phyloP scores from a whole-genome alignment of 2,329 filamentous ascomycete species.

The Penicillium sp. region DNA sequence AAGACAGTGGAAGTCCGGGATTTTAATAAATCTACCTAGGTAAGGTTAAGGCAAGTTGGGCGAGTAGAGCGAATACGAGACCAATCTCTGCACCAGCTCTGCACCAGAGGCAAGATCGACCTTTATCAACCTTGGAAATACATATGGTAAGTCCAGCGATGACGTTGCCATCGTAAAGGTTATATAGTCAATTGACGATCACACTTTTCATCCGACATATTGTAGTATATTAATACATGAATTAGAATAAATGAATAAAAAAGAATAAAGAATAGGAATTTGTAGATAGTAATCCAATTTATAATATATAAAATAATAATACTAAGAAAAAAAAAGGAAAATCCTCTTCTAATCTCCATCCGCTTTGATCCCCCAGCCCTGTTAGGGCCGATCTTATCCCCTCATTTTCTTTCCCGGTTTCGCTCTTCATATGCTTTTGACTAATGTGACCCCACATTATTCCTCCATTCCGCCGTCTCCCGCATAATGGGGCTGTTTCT shows the following conservation, averaged over 20 bases:
- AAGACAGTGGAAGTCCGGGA: background rate
- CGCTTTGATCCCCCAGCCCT: constrained; percentile 17
- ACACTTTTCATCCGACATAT: no score
- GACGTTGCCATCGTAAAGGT: background rate
- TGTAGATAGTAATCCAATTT: background rate
- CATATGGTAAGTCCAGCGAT: background rate
- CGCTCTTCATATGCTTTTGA: constrained; percentile 15
- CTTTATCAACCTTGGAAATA: no score
- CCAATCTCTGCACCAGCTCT: background rate
- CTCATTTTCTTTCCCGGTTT: constrained; percentile 24
- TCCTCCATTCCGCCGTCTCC: constrained; percentile 10
- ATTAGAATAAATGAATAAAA: no score
- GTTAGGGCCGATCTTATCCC: constrained; percentile 20
- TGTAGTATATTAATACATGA: no score
- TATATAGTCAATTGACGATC: no score
- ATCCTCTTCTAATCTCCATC: constrained; percentile 6
- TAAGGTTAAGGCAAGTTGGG: background rate
- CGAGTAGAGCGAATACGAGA: constrained; percentile 4
- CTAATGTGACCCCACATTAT: constrained; percentile 18
- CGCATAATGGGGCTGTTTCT: constrained; percentile 15
- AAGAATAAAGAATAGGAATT: background rate
- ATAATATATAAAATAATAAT: background rate
- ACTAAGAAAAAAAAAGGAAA: no score
- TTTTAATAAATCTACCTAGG: background rate
- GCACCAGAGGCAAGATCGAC: background rate